Conservation (phyloP, 345 rosid species). For the Corchorus capsularis region DNA sequence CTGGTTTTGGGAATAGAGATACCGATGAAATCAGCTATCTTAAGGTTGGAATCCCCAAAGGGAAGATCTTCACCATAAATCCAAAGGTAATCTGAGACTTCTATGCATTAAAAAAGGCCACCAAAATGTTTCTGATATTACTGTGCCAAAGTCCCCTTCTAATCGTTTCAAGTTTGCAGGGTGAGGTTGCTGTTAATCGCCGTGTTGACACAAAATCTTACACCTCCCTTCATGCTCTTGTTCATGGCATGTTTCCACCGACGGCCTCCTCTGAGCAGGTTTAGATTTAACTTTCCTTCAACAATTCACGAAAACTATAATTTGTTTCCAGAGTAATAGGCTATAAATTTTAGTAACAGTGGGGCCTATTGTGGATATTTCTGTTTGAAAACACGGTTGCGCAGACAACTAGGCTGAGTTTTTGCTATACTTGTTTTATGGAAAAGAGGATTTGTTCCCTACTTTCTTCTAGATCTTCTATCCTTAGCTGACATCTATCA, state of each 20-base stretch:
- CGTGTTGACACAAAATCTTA: slow-evolving; percentile 86
- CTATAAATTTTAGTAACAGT: neutral
- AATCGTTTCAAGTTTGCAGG: slow-evolving; percentile 52
- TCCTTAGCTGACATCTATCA: neutral
- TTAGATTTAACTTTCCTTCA: slow-evolving; percentile 2
- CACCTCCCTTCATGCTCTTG: slow-evolving; percentile 76
- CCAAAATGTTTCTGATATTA: slow-evolving; percentile 6
- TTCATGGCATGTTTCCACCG: slow-evolving; percentile 86
- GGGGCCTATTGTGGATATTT: neutral
- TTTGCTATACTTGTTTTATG: neutral
- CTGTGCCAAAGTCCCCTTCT: slow-evolving; percentile 13
- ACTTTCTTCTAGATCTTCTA: slow-evolving; percentile 11
- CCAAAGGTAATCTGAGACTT: slow-evolving; percentile 66
- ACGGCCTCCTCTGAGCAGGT: slow-evolving; percentile 72
- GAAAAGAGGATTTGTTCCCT: neutral
- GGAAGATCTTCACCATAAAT: slow-evolving; percentile 92
- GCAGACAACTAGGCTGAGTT: neutral
- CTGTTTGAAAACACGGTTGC: neutral
- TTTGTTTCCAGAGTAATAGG: neutral
- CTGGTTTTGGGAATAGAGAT: slow-evolving; percentile 97
- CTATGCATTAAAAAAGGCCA: slow-evolving; percentile 5
- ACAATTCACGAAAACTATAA: neutral
- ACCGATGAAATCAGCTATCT: slow-evolving; percentile 98
- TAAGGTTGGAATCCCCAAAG: slow-evolving; percentile 94
- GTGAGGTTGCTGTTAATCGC: slow-evolving; percentile 84